Conservation (phyloP, 768 basidiomycete genomes). For the Leccinum obscurum region DNA sequence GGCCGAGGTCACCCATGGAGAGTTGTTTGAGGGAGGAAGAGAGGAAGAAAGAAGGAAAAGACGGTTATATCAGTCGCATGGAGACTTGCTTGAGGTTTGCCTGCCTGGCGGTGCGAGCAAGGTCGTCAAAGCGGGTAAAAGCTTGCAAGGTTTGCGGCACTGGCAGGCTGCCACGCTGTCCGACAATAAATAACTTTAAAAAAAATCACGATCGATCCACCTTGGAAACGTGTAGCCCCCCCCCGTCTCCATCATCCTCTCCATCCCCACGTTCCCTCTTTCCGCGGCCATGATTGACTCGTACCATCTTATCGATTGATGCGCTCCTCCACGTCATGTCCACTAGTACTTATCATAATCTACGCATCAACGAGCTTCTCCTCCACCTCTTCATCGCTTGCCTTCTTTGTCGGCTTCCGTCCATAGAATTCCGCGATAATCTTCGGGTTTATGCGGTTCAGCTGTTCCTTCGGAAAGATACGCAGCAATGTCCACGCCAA, state of each 20-base stretch:
- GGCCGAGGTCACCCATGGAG: slow-evolving; percentile 64
- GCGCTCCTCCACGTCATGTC: neutral
- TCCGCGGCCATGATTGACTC: slow-evolving; percentile 17
- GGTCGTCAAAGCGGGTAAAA: slow-evolving; percentile 25
- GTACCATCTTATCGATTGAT: slow-evolving; percentile 25
- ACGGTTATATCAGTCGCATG: neutral
- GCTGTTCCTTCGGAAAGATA: slow-evolving; percentile 98
- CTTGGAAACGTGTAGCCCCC: slow-evolving; percentile 15
- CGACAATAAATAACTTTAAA: slow-evolving; percentile 10
- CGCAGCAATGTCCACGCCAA: slow-evolving; percentile 95
- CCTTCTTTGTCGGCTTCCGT: slow-evolving; percentile 75
- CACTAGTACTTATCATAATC: slow-evolving; percentile 17
- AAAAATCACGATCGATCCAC: slow-evolving; percentile 19
- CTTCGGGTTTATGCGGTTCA: slow-evolving; percentile 97
- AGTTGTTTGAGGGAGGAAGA: slow-evolving; percentile 17
- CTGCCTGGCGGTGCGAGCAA: slow-evolving; percentile 26
- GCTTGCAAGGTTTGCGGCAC: slow-evolving; percentile 11
- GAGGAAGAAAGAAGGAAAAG: slow-evolving; percentile 6
- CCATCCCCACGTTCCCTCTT: slow-evolving; percentile 16
- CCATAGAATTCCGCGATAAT: slow-evolving; percentile 93
- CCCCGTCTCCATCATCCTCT: neutral
- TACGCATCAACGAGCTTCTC: slow-evolving; percentile 66
- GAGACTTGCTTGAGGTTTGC: neutral
- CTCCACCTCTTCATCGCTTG: slow-evolving; percentile 41
- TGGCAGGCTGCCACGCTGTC: slow-evolving; percentile 37